Evolutionary conservation across 2,329 filamentous ascomycete genomes (phyloP).

Genomic region (Pseudovirgaria hyperparasitica): DNA sequence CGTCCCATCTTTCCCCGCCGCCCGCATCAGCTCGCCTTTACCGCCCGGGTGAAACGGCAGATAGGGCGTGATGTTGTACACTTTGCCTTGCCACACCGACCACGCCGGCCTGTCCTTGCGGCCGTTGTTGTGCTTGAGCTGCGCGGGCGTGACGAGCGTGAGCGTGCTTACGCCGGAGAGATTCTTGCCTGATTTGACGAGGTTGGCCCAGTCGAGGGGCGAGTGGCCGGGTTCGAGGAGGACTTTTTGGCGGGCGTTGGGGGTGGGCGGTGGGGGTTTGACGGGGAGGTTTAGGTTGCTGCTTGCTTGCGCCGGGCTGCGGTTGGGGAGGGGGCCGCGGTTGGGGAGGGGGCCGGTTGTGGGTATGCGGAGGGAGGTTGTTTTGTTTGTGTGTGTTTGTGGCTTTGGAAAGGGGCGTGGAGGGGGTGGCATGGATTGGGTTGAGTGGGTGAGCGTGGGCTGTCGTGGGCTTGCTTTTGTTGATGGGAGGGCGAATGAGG

Average conservation of each 20-base stretch:
- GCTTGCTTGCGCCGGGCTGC: conserved; percentile 27
- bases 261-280: conserved; percentile 20
- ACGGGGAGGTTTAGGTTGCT: conserved; percentile 22
- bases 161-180: conserved; percentile 38
- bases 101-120: conserved; percentile 78
- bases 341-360: conserved; percentile 36
- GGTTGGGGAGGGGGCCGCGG: conserved; percentile 28
- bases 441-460: conserved; percentile 6
- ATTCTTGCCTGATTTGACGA: conserved; percentile 55
- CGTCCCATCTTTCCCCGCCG: conserved; percentile 55
- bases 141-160: conserved; percentile 66
- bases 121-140: conserved; percentile 67
- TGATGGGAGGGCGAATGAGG: conserved; percentile 9
- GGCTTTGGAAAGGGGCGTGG: conserved; percentile 26
- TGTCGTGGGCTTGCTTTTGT: too few species aligned
- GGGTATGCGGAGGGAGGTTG: conserved; percentile 32
- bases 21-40: conserved; percentile 68
- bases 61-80: conserved; percentile 91
- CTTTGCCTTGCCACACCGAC: conserved; percentile 78
- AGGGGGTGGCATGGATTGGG: conserved; percentile 33
- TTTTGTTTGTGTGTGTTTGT: conserved; percentile 7
- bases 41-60: conserved; percentile 84
- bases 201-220: conserved; percentile 87
- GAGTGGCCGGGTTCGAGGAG: conserved; percentile 82
- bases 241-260: conserved; percentile 48